Evolutionary conservation across 1,284 basidiomycete genomes (phyloP).

Genomic region (Ganoderma sinense): DNA sequence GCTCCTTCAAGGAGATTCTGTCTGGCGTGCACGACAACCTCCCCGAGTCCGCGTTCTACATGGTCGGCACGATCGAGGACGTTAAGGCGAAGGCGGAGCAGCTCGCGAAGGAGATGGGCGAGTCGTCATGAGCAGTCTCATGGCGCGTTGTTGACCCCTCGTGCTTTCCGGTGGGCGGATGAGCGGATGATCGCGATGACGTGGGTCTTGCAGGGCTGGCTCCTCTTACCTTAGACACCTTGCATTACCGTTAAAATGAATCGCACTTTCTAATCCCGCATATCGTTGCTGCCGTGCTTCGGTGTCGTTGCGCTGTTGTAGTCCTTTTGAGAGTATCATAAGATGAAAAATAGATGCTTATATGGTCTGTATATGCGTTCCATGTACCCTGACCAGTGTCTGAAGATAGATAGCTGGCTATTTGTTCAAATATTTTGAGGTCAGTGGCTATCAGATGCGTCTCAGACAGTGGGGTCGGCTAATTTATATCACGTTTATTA

Average conservation of each 20-base stretch:
- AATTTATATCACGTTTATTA: too few relatives aligned
- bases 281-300: background rate
- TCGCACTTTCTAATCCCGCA: conserved; percentile 27
- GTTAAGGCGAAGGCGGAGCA: conserved; percentile 97
- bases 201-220: conserved; percentile 33
- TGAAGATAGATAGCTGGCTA: too few relatives aligned
- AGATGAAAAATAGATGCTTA: conserved; percentile 23
- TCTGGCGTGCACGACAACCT: conserved; percentile 87
- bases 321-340: conserved; percentile 12
- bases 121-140: conserved; percentile 44
- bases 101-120: conserved; percentile 91
- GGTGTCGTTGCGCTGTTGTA: conserved; percentile 6
- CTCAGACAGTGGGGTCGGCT: too few relatives aligned
- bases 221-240: conserved; percentile 31
- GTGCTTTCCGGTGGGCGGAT: background rate
- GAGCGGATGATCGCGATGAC: conserved; percentile 17
- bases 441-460: too few relatives aligned
- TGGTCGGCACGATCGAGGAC: conserved; percentile 94
- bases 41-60: conserved; percentile 96
- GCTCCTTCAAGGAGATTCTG: conserved; percentile 97
- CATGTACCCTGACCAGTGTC: background rate
- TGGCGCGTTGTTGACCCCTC: background rate
- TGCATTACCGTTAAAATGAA: conserved; percentile 35
- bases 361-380: conserved; percentile 15
- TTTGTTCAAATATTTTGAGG: too few relatives aligned